Evolutionary conservation across 768 basidiomycete species (phyloP).

Genomic region (Leccinum sublutescens): DNA sequence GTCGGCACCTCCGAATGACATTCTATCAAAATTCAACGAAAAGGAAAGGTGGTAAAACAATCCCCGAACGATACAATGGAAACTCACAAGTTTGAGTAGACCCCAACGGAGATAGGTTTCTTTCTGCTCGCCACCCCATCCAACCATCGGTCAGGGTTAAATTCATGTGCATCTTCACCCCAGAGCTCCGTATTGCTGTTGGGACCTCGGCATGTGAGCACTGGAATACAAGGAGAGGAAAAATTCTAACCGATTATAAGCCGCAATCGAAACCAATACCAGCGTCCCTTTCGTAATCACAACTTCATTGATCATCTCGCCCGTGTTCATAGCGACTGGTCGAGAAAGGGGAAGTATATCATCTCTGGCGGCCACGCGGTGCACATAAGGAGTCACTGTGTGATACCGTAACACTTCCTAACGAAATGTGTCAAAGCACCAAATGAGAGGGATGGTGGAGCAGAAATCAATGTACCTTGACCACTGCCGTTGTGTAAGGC

Average conservation of each 20-base stretch:
- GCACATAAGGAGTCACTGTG: slow-evolving; percentile 50
- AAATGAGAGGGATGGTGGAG: slow-evolving; percentile 5
- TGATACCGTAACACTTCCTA: slow-evolving; percentile 49
- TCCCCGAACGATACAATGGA: neutral
- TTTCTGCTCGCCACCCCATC: slow-evolving; percentile 16
- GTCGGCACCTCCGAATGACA: slow-evolving; percentile 16
- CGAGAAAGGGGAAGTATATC: slow-evolving; percentile 57
- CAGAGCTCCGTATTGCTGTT: slow-evolving; percentile 29
- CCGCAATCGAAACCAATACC: slow-evolving; percentile 46
- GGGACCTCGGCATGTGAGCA: neutral
- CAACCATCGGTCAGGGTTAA: slow-evolving; percentile 32
- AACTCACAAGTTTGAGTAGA: slow-evolving; percentile 31
- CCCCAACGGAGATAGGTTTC: slow-evolving; percentile 24
- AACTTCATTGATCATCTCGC: slow-evolving; percentile 42
- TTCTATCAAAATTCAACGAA: slow-evolving; percentile 6
- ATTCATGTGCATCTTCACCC: slow-evolving; percentile 32
- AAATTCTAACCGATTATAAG: slow-evolving; percentile 48
- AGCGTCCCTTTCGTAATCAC: slow-evolving; percentile 49
- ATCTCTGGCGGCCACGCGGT: slow-evolving; percentile 49
- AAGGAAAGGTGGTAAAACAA: neutral
- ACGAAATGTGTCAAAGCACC: slow-evolving; percentile 18
- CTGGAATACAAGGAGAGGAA: too few species aligned
- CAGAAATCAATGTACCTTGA: slow-evolving; percentile 22
- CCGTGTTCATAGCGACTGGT: slow-evolving; percentile 46
- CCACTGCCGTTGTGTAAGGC: slow-evolving; percentile 42